phyloP scores from a whole-genome alignment of 176 grass and related monocot genomes.

The Thalia dealbata region DNA sequence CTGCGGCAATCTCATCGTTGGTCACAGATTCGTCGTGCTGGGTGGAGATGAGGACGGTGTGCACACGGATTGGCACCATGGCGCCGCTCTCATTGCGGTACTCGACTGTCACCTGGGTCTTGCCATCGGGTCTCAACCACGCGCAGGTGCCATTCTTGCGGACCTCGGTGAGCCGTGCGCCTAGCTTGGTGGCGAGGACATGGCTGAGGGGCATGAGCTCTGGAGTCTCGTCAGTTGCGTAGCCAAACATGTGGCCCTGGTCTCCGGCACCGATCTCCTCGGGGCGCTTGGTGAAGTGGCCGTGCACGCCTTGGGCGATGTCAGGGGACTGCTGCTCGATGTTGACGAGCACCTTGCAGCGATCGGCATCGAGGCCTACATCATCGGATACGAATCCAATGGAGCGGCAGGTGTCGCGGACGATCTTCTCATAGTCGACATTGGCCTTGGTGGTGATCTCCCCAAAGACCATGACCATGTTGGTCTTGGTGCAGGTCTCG shows the following conservation, averaged over 20 bases:
- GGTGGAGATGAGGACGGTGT: constrained; percentile 50
- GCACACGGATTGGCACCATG: constrained; percentile 40
- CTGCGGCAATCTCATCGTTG: constrained; percentile 32
- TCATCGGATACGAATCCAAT: constrained; percentile 44
- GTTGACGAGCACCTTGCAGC: constrained; percentile 49
- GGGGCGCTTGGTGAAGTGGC: constrained; percentile 38
- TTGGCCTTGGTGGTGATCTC: constrained; percentile 50
- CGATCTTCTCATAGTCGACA: constrained; percentile 44
- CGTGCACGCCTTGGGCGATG: constrained; percentile 37
- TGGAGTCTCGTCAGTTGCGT: constrained; percentile 43
- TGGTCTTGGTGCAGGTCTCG: constrained; percentile 48
- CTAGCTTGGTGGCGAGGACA: constrained; percentile 58
- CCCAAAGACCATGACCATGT: constrained; percentile 50
- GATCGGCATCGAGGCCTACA: constrained; percentile 40
- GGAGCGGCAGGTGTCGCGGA: constrained; percentile 40
- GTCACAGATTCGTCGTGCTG: constrained; percentile 47
- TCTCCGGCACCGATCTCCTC: constrained; percentile 52
- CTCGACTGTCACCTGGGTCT: constrained; percentile 56
- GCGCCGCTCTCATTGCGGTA: constrained; percentile 38
- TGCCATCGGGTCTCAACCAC: constrained; percentile 54
- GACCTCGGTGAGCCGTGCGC: constrained; percentile 46
- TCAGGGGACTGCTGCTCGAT: constrained; percentile 52
- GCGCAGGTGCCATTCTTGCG: constrained; percentile 44
- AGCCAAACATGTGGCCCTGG: constrained; percentile 49
- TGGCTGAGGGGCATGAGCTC: constrained; percentile 51